phyloP scores from a whole-genome alignment of 805 yeast species.

The Dipodascus geniculatus region DNA sequence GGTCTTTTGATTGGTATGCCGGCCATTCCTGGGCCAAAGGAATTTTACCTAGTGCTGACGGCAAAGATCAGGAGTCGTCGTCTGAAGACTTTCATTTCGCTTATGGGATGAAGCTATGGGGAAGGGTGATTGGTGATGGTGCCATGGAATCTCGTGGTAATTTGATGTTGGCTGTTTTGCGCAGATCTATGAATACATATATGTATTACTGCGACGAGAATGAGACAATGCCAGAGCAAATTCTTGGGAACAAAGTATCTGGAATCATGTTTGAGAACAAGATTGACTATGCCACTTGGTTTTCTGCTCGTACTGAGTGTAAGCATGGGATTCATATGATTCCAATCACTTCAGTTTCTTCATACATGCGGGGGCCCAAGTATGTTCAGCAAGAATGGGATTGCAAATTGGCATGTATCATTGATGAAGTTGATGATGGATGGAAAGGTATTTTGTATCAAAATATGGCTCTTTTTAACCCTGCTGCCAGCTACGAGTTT shows the following conservation, averaged over 20 bases:
- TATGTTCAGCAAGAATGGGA: constrained; percentile 52
- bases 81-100: constrained; percentile 63
- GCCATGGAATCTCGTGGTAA: constrained; percentile 44
- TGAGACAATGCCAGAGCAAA: constrained; percentile 37
- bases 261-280: constrained; percentile 67
- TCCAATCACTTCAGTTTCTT: constrained; percentile 53
- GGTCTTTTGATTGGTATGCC: constrained; percentile 58
- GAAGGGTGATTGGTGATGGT: constrained; percentile 39
- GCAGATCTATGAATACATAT: constrained; percentile 43
- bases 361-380: constrained; percentile 39
- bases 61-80: constrained; percentile 60
- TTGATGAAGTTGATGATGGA: constrained; percentile 37
- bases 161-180: constrained; percentile 46
- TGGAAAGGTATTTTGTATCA: constrained; percentile 62
- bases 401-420: constrained; percentile 31
- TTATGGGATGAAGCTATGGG: constrained; percentile 65
- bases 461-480: constrained; percentile 60
- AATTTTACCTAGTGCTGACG: constrained; percentile 47
- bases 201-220: constrained; percentile 39
- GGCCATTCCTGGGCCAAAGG: constrained; percentile 77
- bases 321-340: constrained; percentile 75
- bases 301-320: constrained; percentile 48
- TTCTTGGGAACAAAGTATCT: constrained; percentile 46
- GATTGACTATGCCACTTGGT: constrained; percentile 60
- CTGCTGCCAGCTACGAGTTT: constrained; percentile 45